Evolutionary conservation across 2,329 filamentous ascomycete genomes (phyloP), one percentile per base, ranked within the genome.

Genomic region (Fusarium sp.): DNA sequence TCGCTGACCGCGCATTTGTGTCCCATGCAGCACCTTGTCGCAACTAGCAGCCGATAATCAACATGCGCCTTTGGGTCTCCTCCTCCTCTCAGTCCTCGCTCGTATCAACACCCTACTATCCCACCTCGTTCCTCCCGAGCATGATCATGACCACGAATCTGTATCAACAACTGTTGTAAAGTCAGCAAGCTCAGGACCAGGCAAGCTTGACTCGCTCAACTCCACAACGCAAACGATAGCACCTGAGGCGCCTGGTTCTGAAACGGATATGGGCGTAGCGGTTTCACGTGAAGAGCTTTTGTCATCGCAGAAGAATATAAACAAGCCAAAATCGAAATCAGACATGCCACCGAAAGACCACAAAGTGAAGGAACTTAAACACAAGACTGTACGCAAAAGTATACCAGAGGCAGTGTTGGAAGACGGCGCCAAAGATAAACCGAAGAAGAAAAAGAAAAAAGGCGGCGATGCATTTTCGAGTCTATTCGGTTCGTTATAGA

Each of bases 11-110:
- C 32, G 24, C 16, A 16, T 29, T 59, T 38, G 16, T 14, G 16
- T 18, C 15, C 11, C 40, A 14, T 22, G 34, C 59, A 90, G 87
- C 8, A 82, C 88, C 2, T 95, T 95, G 77, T 89, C 90, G 2
- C 90, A 90, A 68, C 81, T 95, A 44, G 82, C 91, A 6, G 90
- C 90, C 20, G 92, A 95, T 78, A 88, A 86, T 34, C 92, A 94
- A 75, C 92, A 92, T 78, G 88, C 92, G 4, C 83, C 89, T 6
- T 83, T 95, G 5, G 93, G 92, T 6, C 82, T 94, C 22, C 84
- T 92, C 68, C 84, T 95, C 12, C 77, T 95, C 47, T 89, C 87
- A 22, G 80, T 88, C 3, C 80, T 95, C 62, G 90, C 90, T 6
- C 87, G 88, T 66, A 79, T 91, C 24, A 80, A 86, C 65, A 80